Percentiles rank a stretch among this genome's conserved stretches.
These are phyloP conservation scores for Croton laevigatus DNA, from an alignment of 441 rosid species.

Conservation along the genomic window DNA sequence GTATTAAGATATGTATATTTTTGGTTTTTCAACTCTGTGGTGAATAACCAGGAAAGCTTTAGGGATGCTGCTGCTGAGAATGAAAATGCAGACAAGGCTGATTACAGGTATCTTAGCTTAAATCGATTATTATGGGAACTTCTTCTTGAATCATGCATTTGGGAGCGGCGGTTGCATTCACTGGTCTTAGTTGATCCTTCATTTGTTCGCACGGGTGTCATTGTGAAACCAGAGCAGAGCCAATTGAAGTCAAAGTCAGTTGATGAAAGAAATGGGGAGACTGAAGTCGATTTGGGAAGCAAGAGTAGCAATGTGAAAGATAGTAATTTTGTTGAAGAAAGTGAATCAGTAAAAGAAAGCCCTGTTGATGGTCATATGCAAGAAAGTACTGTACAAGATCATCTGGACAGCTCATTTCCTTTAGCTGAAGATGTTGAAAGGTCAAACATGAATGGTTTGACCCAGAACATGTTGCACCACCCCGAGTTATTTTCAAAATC, in stretches of 20 bases:
- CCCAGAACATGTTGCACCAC: conserved; percentile 21
- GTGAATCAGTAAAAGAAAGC: conserved; percentile 40
- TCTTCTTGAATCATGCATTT: conserved; percentile 66
- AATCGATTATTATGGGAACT: conserved; percentile 79
- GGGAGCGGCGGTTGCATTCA: conserved; percentile 77
- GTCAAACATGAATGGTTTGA: conserved; percentile 19
- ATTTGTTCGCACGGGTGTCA: conserved; percentile 31
- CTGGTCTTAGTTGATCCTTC: conserved; percentile 52
- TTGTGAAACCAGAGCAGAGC: conserved; percentile 32
- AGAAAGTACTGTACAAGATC: conserved; percentile 29
- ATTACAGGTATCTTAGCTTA: conserved; percentile 52
- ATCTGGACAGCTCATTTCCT: conserved; percentile 23
- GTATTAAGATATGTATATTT: not conserved
- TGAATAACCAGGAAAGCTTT: conserved; percentile 37
- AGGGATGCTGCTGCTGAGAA: conserved; percentile 39
- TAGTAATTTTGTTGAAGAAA: conserved; percentile 27
- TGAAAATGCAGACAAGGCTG: conserved; percentile 39
- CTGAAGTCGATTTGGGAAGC: conserved; percentile 24
- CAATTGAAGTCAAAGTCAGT: conserved; percentile 26
- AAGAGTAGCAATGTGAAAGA: conserved; percentile 26
- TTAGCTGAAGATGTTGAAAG: conserved; percentile 30
- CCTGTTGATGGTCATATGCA: conserved; percentile 35
- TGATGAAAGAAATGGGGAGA: conserved; percentile 26
- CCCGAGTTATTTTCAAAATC: conserved; percentile 25
- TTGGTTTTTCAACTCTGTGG: not conserved